These are phyloP conservation scores for Lactarius quietus DNA, from an alignment of 768 basidiomycete genomes.

Conservation along the genomic window DNA sequence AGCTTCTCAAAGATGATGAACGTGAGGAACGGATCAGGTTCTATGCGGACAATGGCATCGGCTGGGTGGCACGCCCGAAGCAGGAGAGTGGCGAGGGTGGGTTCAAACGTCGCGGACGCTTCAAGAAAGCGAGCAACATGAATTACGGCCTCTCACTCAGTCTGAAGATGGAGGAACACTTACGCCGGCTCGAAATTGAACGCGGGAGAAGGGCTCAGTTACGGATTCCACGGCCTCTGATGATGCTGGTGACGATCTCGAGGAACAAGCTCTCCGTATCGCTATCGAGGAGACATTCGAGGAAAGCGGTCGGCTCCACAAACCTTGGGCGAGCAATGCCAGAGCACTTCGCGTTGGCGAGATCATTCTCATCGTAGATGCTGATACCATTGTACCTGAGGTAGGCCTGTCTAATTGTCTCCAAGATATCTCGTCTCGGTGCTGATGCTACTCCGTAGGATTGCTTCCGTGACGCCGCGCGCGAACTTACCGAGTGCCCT, in stretches of 20 bases:
- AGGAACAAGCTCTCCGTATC: slow-evolving; percentile 67
- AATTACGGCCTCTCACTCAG: slow-evolving; percentile 76
- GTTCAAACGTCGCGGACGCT: slow-evolving; percentile 79
- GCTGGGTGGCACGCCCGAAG: slow-evolving; percentile 77
- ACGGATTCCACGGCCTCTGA: slow-evolving; percentile 36
- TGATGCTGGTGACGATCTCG: slow-evolving; percentile 48
- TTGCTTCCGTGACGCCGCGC: slow-evolving; percentile 86
- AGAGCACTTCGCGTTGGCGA: slow-evolving; percentile 74
- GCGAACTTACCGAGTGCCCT: slow-evolving; percentile 77
- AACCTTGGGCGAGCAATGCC: slow-evolving; percentile 75
- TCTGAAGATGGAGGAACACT: slow-evolving; percentile 52
- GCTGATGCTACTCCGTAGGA: slow-evolving; percentile 43
- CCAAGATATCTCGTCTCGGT: not conserved
- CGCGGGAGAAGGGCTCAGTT: slow-evolving; percentile 35
- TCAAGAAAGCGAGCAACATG: slow-evolving; percentile 95
- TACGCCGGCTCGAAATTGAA: slow-evolving; percentile 45
- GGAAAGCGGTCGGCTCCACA: slow-evolving; percentile 55
- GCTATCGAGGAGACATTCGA: slow-evolving; percentile 72
- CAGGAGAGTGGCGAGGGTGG: slow-evolving; percentile 60
- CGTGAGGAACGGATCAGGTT: slow-evolving; percentile 63
- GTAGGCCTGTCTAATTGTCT: slow-evolving; percentile 31
- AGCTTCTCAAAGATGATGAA: slow-evolving; percentile 58
- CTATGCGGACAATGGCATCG: slow-evolving; percentile 75
- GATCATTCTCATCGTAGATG: slow-evolving; percentile 77
- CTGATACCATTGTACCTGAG: slow-evolving; percentile 77